Conservation (phyloP, 2,329 filamentous ascomycete genomes). For the Emmonsia crescens region DNA sequence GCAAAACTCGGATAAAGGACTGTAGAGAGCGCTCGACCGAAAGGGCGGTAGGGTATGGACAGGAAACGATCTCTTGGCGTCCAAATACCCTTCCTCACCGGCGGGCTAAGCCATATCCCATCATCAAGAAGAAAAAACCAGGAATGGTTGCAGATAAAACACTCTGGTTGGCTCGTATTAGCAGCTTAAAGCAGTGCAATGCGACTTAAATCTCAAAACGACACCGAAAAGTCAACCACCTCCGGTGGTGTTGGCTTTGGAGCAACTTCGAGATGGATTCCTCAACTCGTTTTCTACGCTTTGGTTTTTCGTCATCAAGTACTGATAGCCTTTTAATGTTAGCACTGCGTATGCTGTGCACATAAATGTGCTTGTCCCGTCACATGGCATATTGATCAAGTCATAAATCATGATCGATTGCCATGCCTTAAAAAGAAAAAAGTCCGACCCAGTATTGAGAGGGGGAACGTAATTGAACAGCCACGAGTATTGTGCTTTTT, state of each 20-base stretch:
- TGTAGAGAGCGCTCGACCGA: background rate
- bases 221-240: background rate
- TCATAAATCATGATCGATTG: constrained; percentile 1
- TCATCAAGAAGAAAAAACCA: background rate
- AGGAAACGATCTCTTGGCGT: background rate
- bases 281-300: background rate
- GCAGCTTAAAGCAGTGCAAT: background rate
- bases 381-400: constrained; percentile 2
- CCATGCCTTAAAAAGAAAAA: constrained; percentile 1
- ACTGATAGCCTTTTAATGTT: background rate
- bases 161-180: background rate
- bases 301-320: background rate
- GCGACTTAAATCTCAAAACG: background rate
- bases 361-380: background rate
- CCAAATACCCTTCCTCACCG: background rate
- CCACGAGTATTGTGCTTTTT: background rate
- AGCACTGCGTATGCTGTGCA: constrained; percentile 1
- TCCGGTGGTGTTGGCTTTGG: background rate
- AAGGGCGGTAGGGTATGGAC: background rate
- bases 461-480: background rate
- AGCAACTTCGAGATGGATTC: background rate
- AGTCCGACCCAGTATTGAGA: background rate
- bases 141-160: background rate
- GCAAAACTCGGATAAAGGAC: background rate
- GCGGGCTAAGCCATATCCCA: background rate